Conservation (phyloP, 75 land plant species). For the Picea glauca region DNA sequence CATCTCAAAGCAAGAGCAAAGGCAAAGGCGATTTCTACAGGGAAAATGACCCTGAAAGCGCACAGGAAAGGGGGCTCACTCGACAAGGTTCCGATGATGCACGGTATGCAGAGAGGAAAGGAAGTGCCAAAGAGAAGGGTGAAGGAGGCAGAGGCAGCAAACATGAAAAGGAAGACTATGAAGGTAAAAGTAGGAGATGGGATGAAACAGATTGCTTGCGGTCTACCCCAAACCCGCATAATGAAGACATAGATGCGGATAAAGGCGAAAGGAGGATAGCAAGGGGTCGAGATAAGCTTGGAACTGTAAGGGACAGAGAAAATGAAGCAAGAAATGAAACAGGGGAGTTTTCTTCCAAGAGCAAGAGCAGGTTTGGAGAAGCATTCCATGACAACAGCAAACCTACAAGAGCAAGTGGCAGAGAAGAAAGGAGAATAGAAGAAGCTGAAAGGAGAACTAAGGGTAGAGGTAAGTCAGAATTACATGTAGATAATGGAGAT, state of each 20-base stretch:
- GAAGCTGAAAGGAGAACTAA: constrained; percentile 29
- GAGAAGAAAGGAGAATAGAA: constrained; percentile 39
- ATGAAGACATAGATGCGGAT: constrained; percentile 17
- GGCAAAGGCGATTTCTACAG: constrained; percentile 11
- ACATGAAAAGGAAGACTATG: constrained; percentile 20
- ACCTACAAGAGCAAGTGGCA: constrained; percentile 12
- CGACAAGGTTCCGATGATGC: constrained; percentile 21
- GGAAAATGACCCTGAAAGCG: constrained; percentile 26
- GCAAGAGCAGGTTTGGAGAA: constrained; percentile 27
- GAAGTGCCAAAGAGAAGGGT: constrained; percentile 27
- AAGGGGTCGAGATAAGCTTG: constrained; percentile 46
- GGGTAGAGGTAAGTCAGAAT: constrained; percentile 32
- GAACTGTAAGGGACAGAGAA: constrained; percentile 24
- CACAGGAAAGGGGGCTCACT: constrained; percentile 7
- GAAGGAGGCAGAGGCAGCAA: constrained; percentile 19
- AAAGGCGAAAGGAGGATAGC: constrained; percentile 28
- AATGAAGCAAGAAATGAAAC: constrained; percentile 23
- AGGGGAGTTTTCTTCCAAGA: constrained; percentile 15
- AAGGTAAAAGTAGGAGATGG: constrained; percentile 38
- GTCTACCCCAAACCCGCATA: background rate
- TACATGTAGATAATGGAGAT: constrained; percentile 30
- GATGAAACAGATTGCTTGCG: constrained; percentile 40
- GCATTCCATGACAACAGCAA: constrained; percentile 15
- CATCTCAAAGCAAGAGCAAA: constrained; percentile 23
- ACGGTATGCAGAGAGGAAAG: constrained; percentile 33